Conservation (phyloP, 2,329 filamentous ascomycete genomes). For the Onygenales sp. region DNA sequence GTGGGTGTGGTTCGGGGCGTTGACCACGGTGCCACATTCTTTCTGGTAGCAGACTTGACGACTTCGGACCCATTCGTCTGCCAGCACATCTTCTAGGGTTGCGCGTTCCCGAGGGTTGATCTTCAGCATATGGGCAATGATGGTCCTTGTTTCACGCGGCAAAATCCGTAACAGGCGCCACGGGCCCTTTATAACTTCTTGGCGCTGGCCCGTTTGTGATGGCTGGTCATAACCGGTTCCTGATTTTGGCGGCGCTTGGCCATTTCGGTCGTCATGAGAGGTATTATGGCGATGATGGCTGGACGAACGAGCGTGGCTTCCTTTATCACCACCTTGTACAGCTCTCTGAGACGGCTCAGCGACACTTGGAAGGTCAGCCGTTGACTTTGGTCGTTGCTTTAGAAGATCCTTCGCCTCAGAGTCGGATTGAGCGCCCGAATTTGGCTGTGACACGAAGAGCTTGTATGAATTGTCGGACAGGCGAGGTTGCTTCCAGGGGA, state of each 20-base stretch:
- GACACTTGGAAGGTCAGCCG: constrained; percentile 22
- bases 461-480: constrained; percentile 91
- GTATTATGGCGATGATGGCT: background rate
- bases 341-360: constrained; percentile 7
- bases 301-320: constrained; percentile 1
- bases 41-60: constrained; percentile 76
- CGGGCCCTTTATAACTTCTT: constrained; percentile 80
- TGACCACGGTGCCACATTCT: constrained; percentile 61
- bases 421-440: constrained; percentile 48
- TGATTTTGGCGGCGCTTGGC: background rate
- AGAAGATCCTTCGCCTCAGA: constrained; percentile 23
- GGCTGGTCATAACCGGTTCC: constrained; percentile 3
- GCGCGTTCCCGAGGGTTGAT: constrained; percentile 76
- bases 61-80: constrained; percentile 82
- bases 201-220: constrained; percentile 29
- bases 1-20: constrained; percentile 70
- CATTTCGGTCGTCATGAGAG: background rate
- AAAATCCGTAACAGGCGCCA: constrained; percentile 82
- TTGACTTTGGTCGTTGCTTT: constrained; percentile 26
- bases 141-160: constrained; percentile 78
- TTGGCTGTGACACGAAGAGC: constrained; percentile 74
- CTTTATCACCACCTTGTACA: constrained; percentile 6
- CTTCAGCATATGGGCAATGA: constrained; percentile 87
- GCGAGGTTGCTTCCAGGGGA: constrained; percentile 94
- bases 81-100: constrained; percentile 73